A percentile compares a stretch with the other conserved stretches of the same genome.
Evolutionary conservation across 257 asterid species (phyloP).

Genomic region (Fraxinus quadrangulata): DNA sequence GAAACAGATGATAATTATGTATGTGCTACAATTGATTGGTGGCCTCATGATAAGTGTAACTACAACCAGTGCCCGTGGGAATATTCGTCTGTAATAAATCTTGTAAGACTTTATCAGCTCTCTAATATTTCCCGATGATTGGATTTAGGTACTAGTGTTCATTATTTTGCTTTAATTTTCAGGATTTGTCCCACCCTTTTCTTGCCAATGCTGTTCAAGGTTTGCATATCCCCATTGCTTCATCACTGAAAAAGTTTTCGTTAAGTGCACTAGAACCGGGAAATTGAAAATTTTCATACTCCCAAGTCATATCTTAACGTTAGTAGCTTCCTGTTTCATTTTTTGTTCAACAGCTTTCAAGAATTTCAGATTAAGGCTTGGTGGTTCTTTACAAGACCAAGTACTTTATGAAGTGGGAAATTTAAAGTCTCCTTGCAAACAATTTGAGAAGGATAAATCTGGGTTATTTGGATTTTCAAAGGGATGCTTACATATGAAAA

Average conservation of each 20-base stretch:
- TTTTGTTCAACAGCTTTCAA: constrained; percentile 63
- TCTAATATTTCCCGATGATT: not conserved
- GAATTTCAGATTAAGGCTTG: constrained; percentile 75
- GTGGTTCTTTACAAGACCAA: constrained; percentile 98
- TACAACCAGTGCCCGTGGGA: constrained; percentile 91
- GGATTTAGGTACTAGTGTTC: constrained; percentile 1
- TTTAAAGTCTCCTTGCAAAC: constrained; percentile 50
- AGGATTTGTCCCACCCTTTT: constrained; percentile 79
- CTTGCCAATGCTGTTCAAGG: constrained; percentile 80
- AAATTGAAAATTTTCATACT: not conserved
- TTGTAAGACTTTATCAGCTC: constrained; percentile 44
- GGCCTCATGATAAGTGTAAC: constrained; percentile 93
- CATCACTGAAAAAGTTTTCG: not conserved
- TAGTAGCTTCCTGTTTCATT: constrained; percentile 11
- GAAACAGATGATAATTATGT: constrained; percentile 73
- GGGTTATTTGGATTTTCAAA: constrained; percentile 91
- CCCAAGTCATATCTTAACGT: not conserved
- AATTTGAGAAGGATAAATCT: constrained; percentile 54
- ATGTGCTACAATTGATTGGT: constrained; percentile 96
- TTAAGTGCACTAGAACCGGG: not conserved
- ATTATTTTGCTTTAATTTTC: constrained; percentile 34
- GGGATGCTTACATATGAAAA: constrained; percentile 79
- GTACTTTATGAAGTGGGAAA: constrained; percentile 70
- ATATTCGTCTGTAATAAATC: constrained; percentile 62
- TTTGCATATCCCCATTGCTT: constrained; percentile 34